phyloP scores from a whole-genome alignment of 2,329 filamentous ascomycete genomes.

The Cladosporium halotolerans region DNA sequence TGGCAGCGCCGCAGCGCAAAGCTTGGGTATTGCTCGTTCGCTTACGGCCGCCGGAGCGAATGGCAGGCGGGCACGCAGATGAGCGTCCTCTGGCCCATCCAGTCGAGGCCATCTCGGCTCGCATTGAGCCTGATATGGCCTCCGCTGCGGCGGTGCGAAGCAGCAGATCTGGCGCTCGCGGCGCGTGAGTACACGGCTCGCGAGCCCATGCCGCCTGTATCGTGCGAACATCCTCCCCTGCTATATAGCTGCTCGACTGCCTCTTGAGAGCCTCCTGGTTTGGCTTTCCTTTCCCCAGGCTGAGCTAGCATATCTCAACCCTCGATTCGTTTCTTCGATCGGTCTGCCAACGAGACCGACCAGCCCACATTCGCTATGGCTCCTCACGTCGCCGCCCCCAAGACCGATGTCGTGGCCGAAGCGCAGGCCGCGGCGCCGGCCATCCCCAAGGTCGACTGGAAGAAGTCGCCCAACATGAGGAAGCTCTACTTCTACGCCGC shows the following conservation, averaged over 20 bases:
- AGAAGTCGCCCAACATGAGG: conserved; percentile 14
- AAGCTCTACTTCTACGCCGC: conserved; percentile 16
- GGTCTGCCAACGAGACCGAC: not conserved
- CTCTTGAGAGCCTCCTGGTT: not conserved
- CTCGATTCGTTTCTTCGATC: conserved; percentile 2
- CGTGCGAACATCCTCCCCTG: not conserved
- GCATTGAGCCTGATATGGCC: conserved; percentile 11
- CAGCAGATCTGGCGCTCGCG: not conserved
- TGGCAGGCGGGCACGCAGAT: not conserved
- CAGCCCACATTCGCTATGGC: conserved; percentile 10
- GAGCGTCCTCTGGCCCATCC: not conserved
- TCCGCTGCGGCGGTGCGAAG: not conserved
- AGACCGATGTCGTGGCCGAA: conserved; percentile 12
- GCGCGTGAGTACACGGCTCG: conserved; percentile 8
- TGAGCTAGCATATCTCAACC: conserved; percentile 5
- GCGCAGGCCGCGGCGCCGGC: conserved; percentile 10
- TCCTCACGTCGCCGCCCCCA: conserved; percentile 7
- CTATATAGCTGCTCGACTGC: conserved; percentile 8
- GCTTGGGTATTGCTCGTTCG: conserved; percentile 5
- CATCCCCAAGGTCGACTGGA: conserved; percentile 13
- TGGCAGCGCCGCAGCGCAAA: not conserved
- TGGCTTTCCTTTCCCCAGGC: conserved; percentile 3
- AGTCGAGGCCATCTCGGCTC: conserved; percentile 12
- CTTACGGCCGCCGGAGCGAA: conserved; percentile 7
- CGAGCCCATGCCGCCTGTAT: not conserved